Conservation (phyloP, 768 basidiomycete genomes). For the Rickenella mellea region DNA sequence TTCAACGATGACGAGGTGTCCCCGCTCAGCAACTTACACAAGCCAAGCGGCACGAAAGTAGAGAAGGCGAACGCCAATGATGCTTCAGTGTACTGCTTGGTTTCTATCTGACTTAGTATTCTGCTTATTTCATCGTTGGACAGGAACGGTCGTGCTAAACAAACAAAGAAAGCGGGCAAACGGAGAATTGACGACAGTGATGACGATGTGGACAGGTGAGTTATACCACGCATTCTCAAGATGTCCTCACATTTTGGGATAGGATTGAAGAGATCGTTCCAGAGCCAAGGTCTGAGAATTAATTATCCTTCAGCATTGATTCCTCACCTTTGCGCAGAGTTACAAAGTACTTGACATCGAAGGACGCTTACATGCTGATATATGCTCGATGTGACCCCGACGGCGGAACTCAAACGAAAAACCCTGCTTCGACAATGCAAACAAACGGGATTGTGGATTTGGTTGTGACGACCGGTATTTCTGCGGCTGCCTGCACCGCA, state of each 20-base stretch:
- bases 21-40: conserved; percentile 37
- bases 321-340: too few relatives aligned
- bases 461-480: conserved; percentile 10
- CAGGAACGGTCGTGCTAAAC: conserved; percentile 11
- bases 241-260: too few relatives aligned
- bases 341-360: conserved; percentile 51
- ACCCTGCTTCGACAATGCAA: neutral
- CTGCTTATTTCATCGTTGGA: too few relatives aligned
- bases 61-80: conserved; percentile 17
- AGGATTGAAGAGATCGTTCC: too few relatives aligned
- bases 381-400: conserved; percentile 47
- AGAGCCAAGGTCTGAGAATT: too few relatives aligned
- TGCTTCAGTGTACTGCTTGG: conserved; percentile 12
- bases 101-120: neutral
- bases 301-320: too few relatives aligned
- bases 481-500: conserved; percentile 10
- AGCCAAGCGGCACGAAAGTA: conserved; percentile 18
- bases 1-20: conserved; percentile 89
- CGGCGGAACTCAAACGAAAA: neutral
- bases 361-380: conserved; percentile 93
- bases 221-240: neutral
- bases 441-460: neutral
- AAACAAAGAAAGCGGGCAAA: conserved; percentile 34
- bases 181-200: conserved; percentile 52
- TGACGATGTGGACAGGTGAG: conserved; percentile 28